Evolutionary conservation across 2,329 filamentous ascomycete genomes (phyloP).

Genomic region (Trichophyton equinum): DNA sequence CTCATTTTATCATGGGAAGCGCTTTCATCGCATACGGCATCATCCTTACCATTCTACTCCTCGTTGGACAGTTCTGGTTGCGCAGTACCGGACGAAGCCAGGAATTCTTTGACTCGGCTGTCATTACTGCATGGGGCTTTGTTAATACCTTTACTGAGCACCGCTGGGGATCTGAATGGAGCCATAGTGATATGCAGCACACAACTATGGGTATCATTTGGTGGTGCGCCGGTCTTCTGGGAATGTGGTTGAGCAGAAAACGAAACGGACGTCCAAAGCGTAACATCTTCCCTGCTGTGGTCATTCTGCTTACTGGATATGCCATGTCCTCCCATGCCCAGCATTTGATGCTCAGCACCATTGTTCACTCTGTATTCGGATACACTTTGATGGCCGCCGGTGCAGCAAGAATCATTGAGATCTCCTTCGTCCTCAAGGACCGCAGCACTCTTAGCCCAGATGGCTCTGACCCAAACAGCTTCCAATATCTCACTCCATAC

Average conservation of each 20-base stretch:
- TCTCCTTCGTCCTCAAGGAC: constrained; percentile 76
- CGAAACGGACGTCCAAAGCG: constrained; percentile 75
- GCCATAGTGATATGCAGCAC: constrained; percentile 88
- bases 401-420: constrained; percentile 72
- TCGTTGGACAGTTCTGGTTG: constrained; percentile 83
- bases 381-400: constrained; percentile 92
- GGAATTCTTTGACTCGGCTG: constrained; percentile 86
- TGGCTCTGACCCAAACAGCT: constrained; percentile 57
- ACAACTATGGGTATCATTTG: constrained; percentile 99
- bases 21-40: constrained; percentile 94
- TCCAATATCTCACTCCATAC: constrained; percentile 58
- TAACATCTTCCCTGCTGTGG: constrained; percentile 84
- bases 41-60: constrained; percentile 67
- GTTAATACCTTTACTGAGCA: constrained; percentile 98
- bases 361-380: constrained; percentile 80
- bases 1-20: constrained; percentile 97
- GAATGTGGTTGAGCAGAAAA: constrained; percentile 80
- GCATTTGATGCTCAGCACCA: constrained; percentile 66
- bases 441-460: constrained; percentile 51
- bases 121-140: constrained; percentile 91
- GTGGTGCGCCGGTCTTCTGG: constrained; percentile 88
- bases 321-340: constrained; percentile 91
- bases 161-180: constrained; percentile 81
- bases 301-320: constrained; percentile 87
- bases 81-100: constrained; percentile 72